phyloP scores from a whole-genome alignment of 2,329 filamentous ascomycete genomes.

The Emmonsia crescens region DNA sequence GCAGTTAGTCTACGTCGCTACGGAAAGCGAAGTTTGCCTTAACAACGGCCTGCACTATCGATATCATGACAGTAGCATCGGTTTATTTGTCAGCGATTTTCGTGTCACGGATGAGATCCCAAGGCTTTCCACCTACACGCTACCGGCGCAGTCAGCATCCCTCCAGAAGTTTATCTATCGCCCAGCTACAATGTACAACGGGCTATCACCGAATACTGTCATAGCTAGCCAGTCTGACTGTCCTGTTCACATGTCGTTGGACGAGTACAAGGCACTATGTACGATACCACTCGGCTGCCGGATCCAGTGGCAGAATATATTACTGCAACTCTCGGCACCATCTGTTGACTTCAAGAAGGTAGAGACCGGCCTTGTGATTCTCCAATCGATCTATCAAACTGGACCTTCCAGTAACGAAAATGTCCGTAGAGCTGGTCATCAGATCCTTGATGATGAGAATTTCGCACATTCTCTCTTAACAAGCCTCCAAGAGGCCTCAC shows the following conservation, averaged over 20 bases:
- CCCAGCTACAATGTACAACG: conserved; percentile 7
- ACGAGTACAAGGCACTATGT: conserved; percentile 45
- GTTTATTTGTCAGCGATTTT: conserved; percentile 10
- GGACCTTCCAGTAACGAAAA: conserved; percentile 23
- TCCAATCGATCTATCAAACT: conserved; percentile 41
- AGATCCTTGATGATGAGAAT: conserved; percentile 13
- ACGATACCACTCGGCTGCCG: conserved; percentile 38
- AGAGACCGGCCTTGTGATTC: conserved; percentile 38
- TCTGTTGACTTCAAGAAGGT: conserved; percentile 41
- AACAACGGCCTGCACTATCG: conserved; percentile 36
- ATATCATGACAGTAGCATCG: conserved; percentile 26
- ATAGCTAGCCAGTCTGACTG: conserved; percentile 41
- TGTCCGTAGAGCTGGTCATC: conserved; percentile 15
- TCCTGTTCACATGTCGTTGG: conserved; percentile 38
- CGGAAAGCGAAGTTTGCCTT: conserved; percentile 32
- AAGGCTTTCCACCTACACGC: background rate
- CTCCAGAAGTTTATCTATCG: conserved; percentile 6
- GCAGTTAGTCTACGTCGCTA: conserved; percentile 6
- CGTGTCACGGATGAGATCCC: background rate
- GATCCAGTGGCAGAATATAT: conserved; percentile 48
- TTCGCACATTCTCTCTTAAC: conserved; percentile 23
- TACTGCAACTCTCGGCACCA: conserved; percentile 39
- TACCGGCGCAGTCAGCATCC: conserved; percentile 3
- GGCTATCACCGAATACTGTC: conserved; percentile 37
- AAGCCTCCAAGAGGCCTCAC: conserved; percentile 22